Evolutionary conservation across 352 stramenopile genomes (phyloP).

Genomic region (Globisporangium solare): DNA sequence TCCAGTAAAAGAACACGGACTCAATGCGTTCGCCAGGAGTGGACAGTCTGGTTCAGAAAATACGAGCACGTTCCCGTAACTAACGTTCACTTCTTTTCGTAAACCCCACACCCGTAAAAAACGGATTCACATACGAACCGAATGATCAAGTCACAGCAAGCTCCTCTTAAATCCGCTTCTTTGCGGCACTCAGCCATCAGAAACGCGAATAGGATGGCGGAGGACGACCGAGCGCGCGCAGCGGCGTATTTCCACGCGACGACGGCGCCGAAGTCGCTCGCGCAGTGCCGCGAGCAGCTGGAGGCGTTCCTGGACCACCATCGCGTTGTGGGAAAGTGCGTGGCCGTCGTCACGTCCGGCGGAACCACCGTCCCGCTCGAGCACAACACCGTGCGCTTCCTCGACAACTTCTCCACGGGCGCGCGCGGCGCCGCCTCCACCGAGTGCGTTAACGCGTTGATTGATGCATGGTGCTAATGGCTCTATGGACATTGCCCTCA

Average conservation of each 20-base stretch:
- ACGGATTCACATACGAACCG: too few species aligned
- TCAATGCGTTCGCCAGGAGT: background rate
- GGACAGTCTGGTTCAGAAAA: too few species aligned
- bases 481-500: too few species aligned
- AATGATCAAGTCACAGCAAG: too few species aligned
- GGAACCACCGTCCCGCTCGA: constrained; percentile 95
- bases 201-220: constrained; percentile 4
- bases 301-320: constrained; percentile 63
- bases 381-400: constrained; percentile 92
- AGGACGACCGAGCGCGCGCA: constrained; percentile 13
- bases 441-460: constrained; percentile 32
- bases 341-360: constrained; percentile 94
- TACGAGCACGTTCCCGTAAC: too few species aligned
- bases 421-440: constrained; percentile 77
- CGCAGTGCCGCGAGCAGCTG: constrained; percentile 36
- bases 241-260: constrained; percentile 56
- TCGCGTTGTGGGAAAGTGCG: constrained; percentile 58
- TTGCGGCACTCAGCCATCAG: too few species aligned
- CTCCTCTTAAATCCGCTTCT: background rate
- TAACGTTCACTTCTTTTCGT: too few species aligned
- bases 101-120: too few species aligned
- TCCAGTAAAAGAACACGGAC: too few species aligned
- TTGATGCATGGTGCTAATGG: background rate
- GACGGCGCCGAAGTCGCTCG: constrained; percentile 28
- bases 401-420: constrained; percentile 98